Base-by-base conservation (phyloP, 768 basidiomycete genomes). In the Boletus insuetus region DNA sequence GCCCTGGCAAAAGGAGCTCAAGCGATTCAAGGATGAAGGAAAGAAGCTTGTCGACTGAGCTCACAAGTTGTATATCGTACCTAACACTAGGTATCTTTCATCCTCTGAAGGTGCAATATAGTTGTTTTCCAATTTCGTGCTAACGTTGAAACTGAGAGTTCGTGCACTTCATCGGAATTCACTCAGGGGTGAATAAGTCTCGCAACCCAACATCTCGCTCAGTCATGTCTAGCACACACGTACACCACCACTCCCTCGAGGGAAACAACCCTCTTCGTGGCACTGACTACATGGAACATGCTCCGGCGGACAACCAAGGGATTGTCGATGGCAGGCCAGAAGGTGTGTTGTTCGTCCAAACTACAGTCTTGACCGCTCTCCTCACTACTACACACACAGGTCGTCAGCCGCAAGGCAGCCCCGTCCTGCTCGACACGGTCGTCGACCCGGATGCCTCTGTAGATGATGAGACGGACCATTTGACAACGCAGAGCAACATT, bases 1-100 rank as follows among this genome's bases (percentile, higher is more conserved):
- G 62, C 92, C 91, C 10, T 98, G 93, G 92, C 78, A 75, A 67
- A 80, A 77, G 34, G 94, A 95, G 70, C 73, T 93, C 48, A 79
- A 78, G 54, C 89, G 84, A 71, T 91, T 90, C 68, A 85, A 79
- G 71, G 83, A 86, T 58, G 80, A 79, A 49, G 91, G 91, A 4
- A 75, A 84, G 71, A 86, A 86, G 60, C 66, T 89, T 19, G 53
- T 56, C 9, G 71, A 71, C 48, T 71, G 54, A 70, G 20, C 6
- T 9, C 12, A n/a, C 46, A n/a, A 34, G 20, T 32, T 24, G 20
- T 43, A 32, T 8, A 37, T 14, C 34, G 29, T 29, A 29, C 29
- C 29, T 29, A 1, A 8, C 8, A 9, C 14, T 19, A 3, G n/a
- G 24, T 24, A 24, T 24, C 24, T 6, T 24, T 6, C 24, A 24